Percentiles rank a stretch among this genome's conserved stretches.
Evolutionary conservation across 2,329 filamentous ascomycete genomes (phyloP).

Genomic region (Curvularia spicifera): DNA sequence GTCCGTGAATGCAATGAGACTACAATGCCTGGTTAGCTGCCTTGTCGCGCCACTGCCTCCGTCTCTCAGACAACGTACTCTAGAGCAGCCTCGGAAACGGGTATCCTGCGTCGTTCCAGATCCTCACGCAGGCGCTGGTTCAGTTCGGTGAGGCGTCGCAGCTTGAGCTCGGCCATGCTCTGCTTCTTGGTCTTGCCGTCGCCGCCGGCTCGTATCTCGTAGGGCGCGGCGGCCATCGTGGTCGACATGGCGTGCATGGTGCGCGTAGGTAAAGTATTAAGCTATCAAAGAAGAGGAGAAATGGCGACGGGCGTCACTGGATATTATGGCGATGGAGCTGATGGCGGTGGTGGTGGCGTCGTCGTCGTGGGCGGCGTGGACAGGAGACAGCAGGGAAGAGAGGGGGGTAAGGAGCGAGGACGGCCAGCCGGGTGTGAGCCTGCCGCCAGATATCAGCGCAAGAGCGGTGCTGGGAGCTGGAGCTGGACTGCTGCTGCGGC

Average conservation of each 20-base stretch:
- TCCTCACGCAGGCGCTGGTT: slow-evolving; percentile 97
- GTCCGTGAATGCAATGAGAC: slow-evolving; percentile 97
- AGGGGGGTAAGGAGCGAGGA: slow-evolving; percentile 44
- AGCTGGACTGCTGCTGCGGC: slow-evolving; percentile 17
- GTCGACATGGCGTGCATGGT: slow-evolving; percentile 37
- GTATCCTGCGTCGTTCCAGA: slow-evolving; percentile 91
- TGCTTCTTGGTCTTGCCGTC: slow-evolving; percentile 91
- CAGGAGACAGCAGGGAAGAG: slow-evolving; percentile 27
- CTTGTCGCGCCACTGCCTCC: neutral
- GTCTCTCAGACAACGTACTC: slow-evolving; percentile 48
- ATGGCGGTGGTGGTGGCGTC: neutral
- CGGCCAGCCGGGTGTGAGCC: slow-evolving; percentile 37
- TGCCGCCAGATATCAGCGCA: slow-evolving; percentile 38
- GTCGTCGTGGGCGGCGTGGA: slow-evolving; percentile 32
- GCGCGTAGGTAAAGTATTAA: slow-evolving; percentile 24
- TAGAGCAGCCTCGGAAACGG: slow-evolving; percentile 85
- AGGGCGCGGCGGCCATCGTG: slow-evolving; percentile 65
- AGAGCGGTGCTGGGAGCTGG: slow-evolving; percentile 21
- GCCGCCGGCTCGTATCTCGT: slow-evolving; percentile 70
- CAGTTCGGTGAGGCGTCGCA: slow-evolving; percentile 92
- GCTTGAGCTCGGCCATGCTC: slow-evolving; percentile 98
- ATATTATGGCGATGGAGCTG: slow-evolving; percentile 16
- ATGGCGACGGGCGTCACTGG: slow-evolving; percentile 4
- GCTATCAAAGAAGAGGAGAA: neutral
- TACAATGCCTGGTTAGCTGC: slow-evolving; percentile 53